Base-by-base conservation (phyloP, 352 stramenopile species). In the Pythium plurisporium region DNA sequence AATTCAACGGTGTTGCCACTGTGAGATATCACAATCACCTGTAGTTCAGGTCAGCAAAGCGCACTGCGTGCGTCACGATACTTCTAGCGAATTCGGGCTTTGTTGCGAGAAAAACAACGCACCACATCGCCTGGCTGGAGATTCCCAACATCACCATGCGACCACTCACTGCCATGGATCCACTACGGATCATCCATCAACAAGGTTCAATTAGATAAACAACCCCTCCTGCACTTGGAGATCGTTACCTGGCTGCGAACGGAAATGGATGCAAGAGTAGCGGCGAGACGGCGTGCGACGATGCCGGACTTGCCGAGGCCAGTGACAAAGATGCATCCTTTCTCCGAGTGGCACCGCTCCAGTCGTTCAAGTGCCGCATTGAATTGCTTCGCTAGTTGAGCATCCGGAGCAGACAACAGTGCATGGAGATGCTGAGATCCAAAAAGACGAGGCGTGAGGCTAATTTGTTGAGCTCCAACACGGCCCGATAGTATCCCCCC, bases 241-340 rank as follows among this genome's bases (percentile, higher is more conserved):
- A 22, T 7, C 20, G 48, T 14, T 27, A 91, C 81, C 57, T 86
- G 82, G 41, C 79, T 89, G 31, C 69, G 79, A 34, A 91, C 62
- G 4, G 84, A 89, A 36, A 94, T 72, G 15, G 84, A 91, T 5
- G 79, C 70, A 4, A 94, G 50, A 14, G 81, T 87, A 4, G 82
- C 87, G 9, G 82, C 84, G 19, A 94, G 67, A 20, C 84, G 70
- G 17, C 69, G 75, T 22, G 81, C 84, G 2, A 94, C 81, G 19
- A 88, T 80, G 19, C 76, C 81, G 3, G 84, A 94, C 61, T 94
- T 94, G 61, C 84, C 84, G 17, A 94, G 87, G 17, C 84, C 84
- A 6, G 79, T 91, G 23, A 86, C 68, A 55, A 79, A 91, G 20
- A 94, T 62, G 14, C 70, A 64, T 15, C 68, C 57, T 34, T 72